Conservation (phyloP, 2,329 filamentous ascomycete species). For the Claviceps sp. region DNA sequence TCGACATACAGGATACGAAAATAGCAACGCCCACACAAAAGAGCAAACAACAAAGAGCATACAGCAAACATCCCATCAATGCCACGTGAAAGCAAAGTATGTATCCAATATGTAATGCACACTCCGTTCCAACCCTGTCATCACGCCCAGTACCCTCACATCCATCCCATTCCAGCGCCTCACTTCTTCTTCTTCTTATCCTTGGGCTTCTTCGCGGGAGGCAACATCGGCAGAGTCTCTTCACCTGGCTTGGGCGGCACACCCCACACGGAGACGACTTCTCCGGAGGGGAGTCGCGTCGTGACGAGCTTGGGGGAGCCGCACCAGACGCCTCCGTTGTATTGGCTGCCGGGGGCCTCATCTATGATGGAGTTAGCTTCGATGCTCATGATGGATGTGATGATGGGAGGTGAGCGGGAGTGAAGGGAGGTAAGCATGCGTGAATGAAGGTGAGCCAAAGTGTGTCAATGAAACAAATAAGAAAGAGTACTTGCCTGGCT, state of each 20-base stretch:
- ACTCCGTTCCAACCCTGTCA: not conserved
- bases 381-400: not conserved
- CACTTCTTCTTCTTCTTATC: not conserved
- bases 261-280: slow-evolving; percentile 7
- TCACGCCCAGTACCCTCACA: not conserved
- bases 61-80: no score
- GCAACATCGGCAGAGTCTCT: not conserved
- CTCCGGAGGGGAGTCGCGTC: not conserved
- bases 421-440: no score
- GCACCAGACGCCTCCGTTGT: slow-evolving; percentile 7
- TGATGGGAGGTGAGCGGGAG: not conserved
- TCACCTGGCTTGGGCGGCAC: slow-evolving; percentile 5
- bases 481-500: no score
- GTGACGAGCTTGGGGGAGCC: slow-evolving; percentile 6
- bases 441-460: no score
- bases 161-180: no score
- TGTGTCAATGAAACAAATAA: no score
- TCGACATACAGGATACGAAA: no score
- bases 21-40: not conserved
- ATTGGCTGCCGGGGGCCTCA: slow-evolving; percentile 5
- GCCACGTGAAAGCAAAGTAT: no score
- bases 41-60: not conserved
- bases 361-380: not conserved
- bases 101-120: no score
- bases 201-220: not conserved